Evolutionary conservation across 2,329 filamentous ascomycete genomes (phyloP).

Genomic region (Hypoxylon sp.): DNA sequence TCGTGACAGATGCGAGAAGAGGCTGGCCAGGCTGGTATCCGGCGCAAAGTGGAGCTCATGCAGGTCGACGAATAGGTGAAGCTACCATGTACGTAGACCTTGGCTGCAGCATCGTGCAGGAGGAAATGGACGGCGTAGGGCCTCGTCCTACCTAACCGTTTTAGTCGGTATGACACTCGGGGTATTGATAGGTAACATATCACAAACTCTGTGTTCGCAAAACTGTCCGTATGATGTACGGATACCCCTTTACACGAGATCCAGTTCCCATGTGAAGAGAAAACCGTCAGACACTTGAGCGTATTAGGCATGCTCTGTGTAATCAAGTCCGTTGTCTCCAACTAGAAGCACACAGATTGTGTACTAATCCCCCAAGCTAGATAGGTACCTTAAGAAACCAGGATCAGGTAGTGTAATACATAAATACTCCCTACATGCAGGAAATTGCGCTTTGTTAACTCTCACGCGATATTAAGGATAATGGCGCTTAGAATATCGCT

Average conservation of each 20-base stretch:
- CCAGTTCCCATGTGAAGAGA: conserved; percentile 30
- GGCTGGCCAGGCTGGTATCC: conserved; percentile 37
- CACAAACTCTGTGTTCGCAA: conserved; percentile 45
- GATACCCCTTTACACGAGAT: conserved; percentile 42
- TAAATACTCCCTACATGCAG: conserved; percentile 1
- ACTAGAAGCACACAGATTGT: conserved; percentile 9
- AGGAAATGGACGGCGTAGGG: conserved; percentile 47
- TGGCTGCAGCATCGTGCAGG: conserved; percentile 56
- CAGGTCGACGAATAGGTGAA: conserved; percentile 55
- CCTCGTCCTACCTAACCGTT: conserved; percentile 52
- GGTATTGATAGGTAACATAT: conserved; percentile 44
- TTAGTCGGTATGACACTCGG: conserved; percentile 43
- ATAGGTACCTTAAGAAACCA: conserved; percentile 10
- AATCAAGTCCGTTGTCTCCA: conserved; percentile 9
- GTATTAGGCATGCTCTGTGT: conserved; percentile 11
- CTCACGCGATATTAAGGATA: conserved; percentile 25
- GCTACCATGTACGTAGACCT: conserved; percentile 46
- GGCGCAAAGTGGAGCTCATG: conserved; percentile 48
- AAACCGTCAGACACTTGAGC: conserved; percentile 16
- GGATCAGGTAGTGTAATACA: conserved; percentile 2
- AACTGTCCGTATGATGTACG: conserved; percentile 40
- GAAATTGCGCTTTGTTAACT: conserved; percentile 9
- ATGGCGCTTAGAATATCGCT: conserved; percentile 33
- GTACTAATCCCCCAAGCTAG: background rate
- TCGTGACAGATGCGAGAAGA: conserved; percentile 42